These are phyloP conservation scores for Musa schizocarpa DNA, from an alignment of 176 grass and related monocot genomes.

Conservation along the genomic window DNA sequence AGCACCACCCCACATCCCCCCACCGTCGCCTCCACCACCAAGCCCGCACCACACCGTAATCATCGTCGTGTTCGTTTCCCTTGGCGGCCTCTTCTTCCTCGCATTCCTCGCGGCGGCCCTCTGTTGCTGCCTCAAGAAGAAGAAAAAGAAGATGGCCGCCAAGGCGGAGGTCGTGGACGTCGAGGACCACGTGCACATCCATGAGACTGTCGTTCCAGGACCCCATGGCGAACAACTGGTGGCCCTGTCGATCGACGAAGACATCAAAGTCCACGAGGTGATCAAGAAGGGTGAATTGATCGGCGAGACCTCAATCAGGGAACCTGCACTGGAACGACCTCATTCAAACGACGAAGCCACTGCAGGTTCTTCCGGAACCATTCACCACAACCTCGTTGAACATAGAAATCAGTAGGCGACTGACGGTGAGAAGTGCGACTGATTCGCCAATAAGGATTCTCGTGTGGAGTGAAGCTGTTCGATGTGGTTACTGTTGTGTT, in stretches of 20 bases:
- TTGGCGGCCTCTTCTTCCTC: constrained; percentile 49
- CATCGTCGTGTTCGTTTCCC: constrained; percentile 55
- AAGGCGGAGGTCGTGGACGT: constrained; percentile 42
- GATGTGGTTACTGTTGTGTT: too few relatives aligned
- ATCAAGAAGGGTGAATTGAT: constrained; percentile 36
- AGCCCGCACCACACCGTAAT: constrained; percentile 46
- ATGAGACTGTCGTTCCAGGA: constrained; percentile 28
- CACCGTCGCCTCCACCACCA: constrained; percentile 25
- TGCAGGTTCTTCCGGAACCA: too few relatives aligned
- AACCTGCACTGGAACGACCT: background rate
- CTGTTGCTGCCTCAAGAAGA: constrained; percentile 67
- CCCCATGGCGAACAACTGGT: constrained; percentile 27
- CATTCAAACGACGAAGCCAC: background rate
- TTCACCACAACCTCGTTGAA: background rate
- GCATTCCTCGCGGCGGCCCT: constrained; percentile 47
- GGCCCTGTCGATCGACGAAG: constrained; percentile 47
- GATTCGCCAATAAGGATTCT: too few relatives aligned
- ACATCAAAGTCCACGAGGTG: constrained; percentile 46
- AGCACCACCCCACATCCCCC: constrained; percentile 16
- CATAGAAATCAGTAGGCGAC: background rate
- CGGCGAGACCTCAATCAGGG: constrained; percentile 1
- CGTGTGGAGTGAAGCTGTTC: too few relatives aligned
- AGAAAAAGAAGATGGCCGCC: constrained; percentile 19
- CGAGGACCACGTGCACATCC: constrained; percentile 47
- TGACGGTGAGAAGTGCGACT: too few relatives aligned